Evolutionary conservation across 805 yeast species (phyloP).

Genomic region (Blastobotrys americana): DNA sequence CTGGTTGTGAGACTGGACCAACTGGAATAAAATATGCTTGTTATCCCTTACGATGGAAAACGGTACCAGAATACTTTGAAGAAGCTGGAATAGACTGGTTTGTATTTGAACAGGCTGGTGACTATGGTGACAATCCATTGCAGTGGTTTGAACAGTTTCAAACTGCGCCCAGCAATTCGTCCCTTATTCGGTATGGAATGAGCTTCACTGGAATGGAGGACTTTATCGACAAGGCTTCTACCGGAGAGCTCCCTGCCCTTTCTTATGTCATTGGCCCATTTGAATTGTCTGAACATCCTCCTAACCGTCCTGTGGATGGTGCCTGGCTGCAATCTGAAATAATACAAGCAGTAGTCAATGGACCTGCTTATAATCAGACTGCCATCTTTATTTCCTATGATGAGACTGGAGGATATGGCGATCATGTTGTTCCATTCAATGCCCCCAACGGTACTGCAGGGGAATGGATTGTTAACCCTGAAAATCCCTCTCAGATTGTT

Average conservation of each 20-base stretch:
- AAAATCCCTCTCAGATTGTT: slow-evolving; percentile 11
- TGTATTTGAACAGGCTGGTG: slow-evolving; percentile 21
- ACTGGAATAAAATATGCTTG: slow-evolving; percentile 16
- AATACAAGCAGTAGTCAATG: slow-evolving; percentile 17
- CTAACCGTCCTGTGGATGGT: slow-evolving; percentile 20
- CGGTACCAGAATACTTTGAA: slow-evolving; percentile 21
- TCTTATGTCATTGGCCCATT: slow-evolving; percentile 24
- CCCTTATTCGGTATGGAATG: slow-evolving; percentile 17
- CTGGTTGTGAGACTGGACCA: slow-evolving; percentile 16
- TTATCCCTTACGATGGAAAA: slow-evolving; percentile 23
- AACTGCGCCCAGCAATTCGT: slow-evolving; percentile 5
- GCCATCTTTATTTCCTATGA: slow-evolving; percentile 22
- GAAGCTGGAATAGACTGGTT: slow-evolving; percentile 20
- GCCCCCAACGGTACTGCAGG: slow-evolving; percentile 23
- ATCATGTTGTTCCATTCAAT: slow-evolving; percentile 23
- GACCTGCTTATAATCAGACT: slow-evolving; percentile 21
- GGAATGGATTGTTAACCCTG: slow-evolving; percentile 23
- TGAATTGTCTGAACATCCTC: slow-evolving; percentile 25
- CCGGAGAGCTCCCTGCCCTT: slow-evolving; percentile 23
- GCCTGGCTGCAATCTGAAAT: slow-evolving; percentile 23
- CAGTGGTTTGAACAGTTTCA: slow-evolving; percentile 20
- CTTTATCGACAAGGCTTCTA: slow-evolving; percentile 17
- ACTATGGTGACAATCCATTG: slow-evolving; percentile 21
- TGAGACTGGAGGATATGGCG: slow-evolving; percentile 27
- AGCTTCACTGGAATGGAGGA: slow-evolving; percentile 18